Evolutionary conservation across 495 filamentous ascomycete species (phyloP), one percentile per base, ranked within the genome.

Genomic region (Oidiodendron maius): DNA sequence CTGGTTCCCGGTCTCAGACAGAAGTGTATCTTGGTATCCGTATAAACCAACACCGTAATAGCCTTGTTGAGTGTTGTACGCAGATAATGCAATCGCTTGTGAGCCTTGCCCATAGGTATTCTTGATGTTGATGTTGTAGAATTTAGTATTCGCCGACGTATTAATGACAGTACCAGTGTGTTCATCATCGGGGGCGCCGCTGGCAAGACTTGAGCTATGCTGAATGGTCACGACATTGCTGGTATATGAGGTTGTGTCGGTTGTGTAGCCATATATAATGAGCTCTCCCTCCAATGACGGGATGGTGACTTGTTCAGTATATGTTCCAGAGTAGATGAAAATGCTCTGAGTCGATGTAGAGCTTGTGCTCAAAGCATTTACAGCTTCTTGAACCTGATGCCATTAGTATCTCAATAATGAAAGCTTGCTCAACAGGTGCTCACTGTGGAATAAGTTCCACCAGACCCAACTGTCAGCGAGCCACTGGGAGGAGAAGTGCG

Each of bases 121-220:
- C 47, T 56, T 61, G 38, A 78, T 56, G 59, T 76, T 76, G 59
- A 78, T 61, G 57, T 76, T 78, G 64, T 78, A 76, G 51, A 76
- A 59, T 40, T 63, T 65, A 22, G 70, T 60, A 39, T 67, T 69
- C 9, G 59, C 50, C 30, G 70, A 61, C 23, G 58, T 62, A 52
- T 71, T 72, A 9, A 71, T 60, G 24, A 76, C 58, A 9, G 74
- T 75, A n/a, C 58, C 67, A 13, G 70, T 69, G 15, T 57, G 43
- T 50, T 74, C 71, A 41, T 75, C 68, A 49, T 60, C 60, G 22
- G 50, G 48, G 6, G 54, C 63, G 39, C 52, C 56, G 24, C 48
- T 46, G 5, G 35, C 20, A 12, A 58, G 47, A 43, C 46, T 44
- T 8, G 51, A 51, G 25, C 50, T 54, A 26, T 59, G 52, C 13